phyloP scores from a whole-genome alignment of 23 red algal species.

The Gracilaria gracilis region DNA sequence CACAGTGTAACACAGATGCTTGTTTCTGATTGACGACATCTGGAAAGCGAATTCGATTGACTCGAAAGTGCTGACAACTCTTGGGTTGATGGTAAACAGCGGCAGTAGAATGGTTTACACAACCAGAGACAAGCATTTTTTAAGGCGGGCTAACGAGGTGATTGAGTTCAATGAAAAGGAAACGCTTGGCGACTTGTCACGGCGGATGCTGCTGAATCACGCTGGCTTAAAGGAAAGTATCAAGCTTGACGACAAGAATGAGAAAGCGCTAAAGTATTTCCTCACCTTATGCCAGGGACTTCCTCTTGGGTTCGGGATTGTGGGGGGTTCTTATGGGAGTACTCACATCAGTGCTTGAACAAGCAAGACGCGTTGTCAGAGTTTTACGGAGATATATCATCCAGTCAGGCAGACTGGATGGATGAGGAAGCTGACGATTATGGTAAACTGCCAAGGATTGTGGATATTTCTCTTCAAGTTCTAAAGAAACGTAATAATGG shows the following conservation, averaged over 20 bases:
- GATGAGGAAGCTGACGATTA: background rate
- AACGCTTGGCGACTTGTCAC: background rate
- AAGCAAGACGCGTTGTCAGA: slow-evolving; percentile 6
- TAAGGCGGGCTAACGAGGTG: background rate
- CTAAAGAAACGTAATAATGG: background rate
- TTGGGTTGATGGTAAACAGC: background rate
- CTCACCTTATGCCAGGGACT: background rate
- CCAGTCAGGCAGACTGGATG: background rate
- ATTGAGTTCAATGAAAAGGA: background rate
- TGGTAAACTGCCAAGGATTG: background rate
- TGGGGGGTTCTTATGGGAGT: background rate
- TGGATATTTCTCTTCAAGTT: background rate
- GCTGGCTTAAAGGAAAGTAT: background rate
- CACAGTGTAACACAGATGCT: background rate
- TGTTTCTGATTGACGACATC: slow-evolving; percentile 32
- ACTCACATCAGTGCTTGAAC: background rate
- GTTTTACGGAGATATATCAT: background rate
- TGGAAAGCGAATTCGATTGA: background rate
- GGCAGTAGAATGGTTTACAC: background rate
- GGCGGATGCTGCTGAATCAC: background rate
- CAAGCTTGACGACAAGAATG: background rate
- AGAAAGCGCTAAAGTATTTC: background rate
- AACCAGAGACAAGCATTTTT: slow-evolving; percentile 10
- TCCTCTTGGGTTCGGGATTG: background rate
- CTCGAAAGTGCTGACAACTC: background rate